A percentile compares a stretch with the other conserved stretches of the same genome.
Conservation (phyloP, 768 basidiomycete species). For the Hortiboletus campestris region DNA sequence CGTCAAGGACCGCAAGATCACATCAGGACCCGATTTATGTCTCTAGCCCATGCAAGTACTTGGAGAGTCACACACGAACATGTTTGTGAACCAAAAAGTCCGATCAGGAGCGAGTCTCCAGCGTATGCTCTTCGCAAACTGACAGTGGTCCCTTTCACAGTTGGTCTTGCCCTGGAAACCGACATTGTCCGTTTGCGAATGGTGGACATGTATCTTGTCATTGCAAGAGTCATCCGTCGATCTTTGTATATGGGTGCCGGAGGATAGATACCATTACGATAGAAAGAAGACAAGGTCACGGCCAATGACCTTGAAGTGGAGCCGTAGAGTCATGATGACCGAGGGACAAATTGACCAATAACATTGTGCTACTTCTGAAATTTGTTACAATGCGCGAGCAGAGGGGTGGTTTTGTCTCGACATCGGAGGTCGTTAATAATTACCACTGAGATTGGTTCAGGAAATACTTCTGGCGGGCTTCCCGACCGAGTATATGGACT, state of each 20-base stretch:
- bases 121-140: not conserved
- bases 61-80: no score
- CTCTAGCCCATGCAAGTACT: no score
- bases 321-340: not conserved
- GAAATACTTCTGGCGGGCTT: conserved; percentile 71
- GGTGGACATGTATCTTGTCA: not conserved
- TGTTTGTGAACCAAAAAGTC: not conserved
- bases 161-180: not conserved
- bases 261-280: not conserved
- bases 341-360: not conserved
- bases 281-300: not conserved
- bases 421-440: not conserved
- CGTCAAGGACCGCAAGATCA: no score
- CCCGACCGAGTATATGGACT: conserved; percentile 69
- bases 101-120: not conserved
- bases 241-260: no score
- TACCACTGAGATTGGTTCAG: conserved; percentile 31
- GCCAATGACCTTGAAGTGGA: not conserved
- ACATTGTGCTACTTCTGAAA: not conserved
- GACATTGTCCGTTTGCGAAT: no score
- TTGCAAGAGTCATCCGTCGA: not conserved
- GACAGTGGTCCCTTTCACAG: not conserved
- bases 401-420: not conserved
- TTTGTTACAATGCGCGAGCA: not conserved
- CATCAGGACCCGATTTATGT: no score